phyloP scores from a whole-genome alignment of 371 early-diverging fungal species.

The Zopfochytrium polystomum region DNA sequence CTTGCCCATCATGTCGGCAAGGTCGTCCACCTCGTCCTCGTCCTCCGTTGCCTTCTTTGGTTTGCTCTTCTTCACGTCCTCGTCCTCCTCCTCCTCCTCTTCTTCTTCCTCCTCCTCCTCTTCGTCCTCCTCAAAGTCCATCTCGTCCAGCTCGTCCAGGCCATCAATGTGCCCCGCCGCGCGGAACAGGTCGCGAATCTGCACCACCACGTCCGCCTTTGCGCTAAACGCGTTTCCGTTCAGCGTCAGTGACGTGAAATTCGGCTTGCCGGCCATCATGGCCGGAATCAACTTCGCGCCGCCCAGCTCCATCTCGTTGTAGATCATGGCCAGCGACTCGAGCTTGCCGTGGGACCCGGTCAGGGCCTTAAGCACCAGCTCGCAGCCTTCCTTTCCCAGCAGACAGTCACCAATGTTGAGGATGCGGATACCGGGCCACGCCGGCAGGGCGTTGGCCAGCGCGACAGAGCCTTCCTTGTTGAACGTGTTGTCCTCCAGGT shows the following conservation, averaged over 20 bases:
- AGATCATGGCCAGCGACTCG: conserved; percentile 71
- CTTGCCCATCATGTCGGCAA: conserved; percentile 26
- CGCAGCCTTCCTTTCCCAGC: conserved; percentile 70
- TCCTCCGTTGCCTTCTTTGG: conserved; percentile 47
- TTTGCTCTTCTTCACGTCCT: conserved; percentile 50
- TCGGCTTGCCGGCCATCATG: conserved; percentile 62
- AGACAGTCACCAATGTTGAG: conserved; percentile 92
- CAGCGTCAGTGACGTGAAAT: conserved; percentile 69
- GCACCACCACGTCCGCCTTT: conserved; percentile 68
- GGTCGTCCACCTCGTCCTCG: conserved; percentile 33
- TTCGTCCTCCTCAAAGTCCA: too few relatives aligned
- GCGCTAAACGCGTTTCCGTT: conserved; percentile 90
- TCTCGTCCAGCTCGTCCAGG: conserved; percentile 90
- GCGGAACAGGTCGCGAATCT: conserved; percentile 68
- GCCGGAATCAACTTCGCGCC: conserved; percentile 67
- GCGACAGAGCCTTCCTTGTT: conserved; percentile 77
- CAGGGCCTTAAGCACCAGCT: conserved; percentile 63
- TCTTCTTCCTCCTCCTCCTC: too few relatives aligned
- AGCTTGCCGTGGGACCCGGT: too few relatives aligned
- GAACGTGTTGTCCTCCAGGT: conserved; percentile 92
- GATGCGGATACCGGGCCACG: conserved; percentile 72
- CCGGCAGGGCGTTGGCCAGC: conserved; percentile 69
- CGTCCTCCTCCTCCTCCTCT: conserved; percentile 64
- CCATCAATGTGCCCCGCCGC: conserved; percentile 70
- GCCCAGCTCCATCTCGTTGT: conserved; percentile 82